Conservation (phyloP, 345 rosid species). For the Gossypium rotundifolium region DNA sequence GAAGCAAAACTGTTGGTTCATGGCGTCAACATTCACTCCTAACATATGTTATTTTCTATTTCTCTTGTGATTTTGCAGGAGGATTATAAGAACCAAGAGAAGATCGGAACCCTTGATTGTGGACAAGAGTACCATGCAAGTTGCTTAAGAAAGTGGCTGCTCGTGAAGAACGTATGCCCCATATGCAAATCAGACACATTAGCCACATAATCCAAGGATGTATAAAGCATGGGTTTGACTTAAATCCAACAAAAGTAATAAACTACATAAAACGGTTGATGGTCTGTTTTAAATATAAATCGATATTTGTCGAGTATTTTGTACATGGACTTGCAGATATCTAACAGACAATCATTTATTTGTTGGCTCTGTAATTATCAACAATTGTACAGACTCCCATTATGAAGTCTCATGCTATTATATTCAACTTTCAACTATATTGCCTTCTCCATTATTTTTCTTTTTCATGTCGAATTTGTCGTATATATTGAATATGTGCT, state of each 20-base stretch:
- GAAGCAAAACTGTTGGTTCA: background rate
- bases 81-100: constrained; percentile 44
- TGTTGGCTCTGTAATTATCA: constrained; percentile 24
- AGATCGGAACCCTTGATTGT: constrained; percentile 61
- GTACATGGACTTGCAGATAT: constrained; percentile 39
- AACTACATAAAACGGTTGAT: constrained; percentile 19
- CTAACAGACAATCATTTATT: constrained; percentile 36
- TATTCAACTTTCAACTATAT: background rate
- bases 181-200: constrained; percentile 74
- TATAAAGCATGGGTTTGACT: background rate
- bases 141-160: constrained; percentile 87
- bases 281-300: constrained; percentile 28
- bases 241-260: background rate
- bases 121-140: constrained; percentile 74
- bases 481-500: too few species aligned
- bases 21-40: background rate
- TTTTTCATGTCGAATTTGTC: background rate
- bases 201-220: constrained; percentile 21
- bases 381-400: constrained; percentile 21
- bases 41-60: constrained; percentile 12
- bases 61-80: constrained; percentile 38
- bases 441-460: background rate
- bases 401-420: constrained; percentile 7
- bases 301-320: constrained; percentile 36
- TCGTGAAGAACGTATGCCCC: constrained; percentile 81